Evolutionary conservation across 2,329 filamentous ascomycete genomes (phyloP).

Genomic region (Colletotrichum lini): DNA sequence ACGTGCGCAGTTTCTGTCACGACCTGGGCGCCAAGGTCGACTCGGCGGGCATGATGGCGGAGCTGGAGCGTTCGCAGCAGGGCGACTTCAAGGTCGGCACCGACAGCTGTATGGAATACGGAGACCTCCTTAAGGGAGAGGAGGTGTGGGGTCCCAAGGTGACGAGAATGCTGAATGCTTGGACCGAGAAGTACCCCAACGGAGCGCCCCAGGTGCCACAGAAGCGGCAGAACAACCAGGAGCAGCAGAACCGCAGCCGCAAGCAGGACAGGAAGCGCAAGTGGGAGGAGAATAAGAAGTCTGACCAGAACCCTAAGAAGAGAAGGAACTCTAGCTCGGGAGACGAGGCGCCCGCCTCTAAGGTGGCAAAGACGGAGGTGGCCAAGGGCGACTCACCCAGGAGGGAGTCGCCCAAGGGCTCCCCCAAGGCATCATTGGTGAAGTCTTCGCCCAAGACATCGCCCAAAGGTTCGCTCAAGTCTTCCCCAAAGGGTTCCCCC

Average conservation of each 20-base stretch:
- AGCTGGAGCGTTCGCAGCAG: constrained; percentile 85
- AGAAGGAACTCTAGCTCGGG: constrained; percentile 41
- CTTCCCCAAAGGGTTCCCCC: constrained; percentile 24
- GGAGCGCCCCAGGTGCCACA: constrained; percentile 45
- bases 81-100: constrained; percentile 82
- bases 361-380: constrained; percentile 26
- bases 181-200: constrained; percentile 51
- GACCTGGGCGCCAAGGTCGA: constrained; percentile 88
- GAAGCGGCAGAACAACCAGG: constrained; percentile 36
- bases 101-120: constrained; percentile 82
- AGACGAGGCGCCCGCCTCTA: constrained; percentile 36
- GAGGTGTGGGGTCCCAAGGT: constrained; percentile 87
- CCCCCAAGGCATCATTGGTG: constrained; percentile 11
- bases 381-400: constrained; percentile 8
- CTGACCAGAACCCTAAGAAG: constrained; percentile 32
- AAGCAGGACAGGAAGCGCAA: constrained; percentile 43
- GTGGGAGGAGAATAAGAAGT: constrained; percentile 30
- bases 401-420: constrained; percentile 22
- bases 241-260: constrained; percentile 31
- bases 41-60: constrained; percentile 88
- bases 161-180: constrained; percentile 59
- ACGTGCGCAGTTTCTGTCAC: constrained; percentile 93
- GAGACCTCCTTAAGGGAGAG: constrained; percentile 82
- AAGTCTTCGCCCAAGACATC: constrained; percentile 25
- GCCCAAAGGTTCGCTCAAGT: constrained; percentile 23